Evolutionary conservation across 139 green algal species (phyloP).

Genomic region (Ettlia oleoabundans): DNA sequence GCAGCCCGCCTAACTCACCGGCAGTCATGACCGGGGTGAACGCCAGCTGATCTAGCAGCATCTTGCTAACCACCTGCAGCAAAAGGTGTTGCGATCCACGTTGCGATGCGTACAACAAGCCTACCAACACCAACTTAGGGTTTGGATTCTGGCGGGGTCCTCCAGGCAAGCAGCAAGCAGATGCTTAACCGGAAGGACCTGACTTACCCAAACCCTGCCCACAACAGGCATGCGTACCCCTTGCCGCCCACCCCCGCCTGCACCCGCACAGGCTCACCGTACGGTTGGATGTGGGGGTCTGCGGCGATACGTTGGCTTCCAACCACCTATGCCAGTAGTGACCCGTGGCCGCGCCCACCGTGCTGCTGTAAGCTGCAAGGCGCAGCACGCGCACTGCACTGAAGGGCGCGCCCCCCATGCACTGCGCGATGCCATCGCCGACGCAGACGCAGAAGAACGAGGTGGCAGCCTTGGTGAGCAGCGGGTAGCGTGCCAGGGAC

Average conservation of each 20-base stretch:
- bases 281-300: background rate
- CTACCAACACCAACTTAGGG: too few relatives aligned
- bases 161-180: too few relatives aligned
- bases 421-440: conserved; percentile 27
- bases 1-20: background rate
- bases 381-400: background rate
- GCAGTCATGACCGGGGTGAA: conserved; percentile 10
- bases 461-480: conserved; percentile 35
- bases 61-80: too few relatives aligned
- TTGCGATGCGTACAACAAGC: too few relatives aligned
- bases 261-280: too few relatives aligned
- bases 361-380: background rate
- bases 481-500: conserved; percentile 1
- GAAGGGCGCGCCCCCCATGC: conserved; percentile 19
- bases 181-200: too few relatives aligned
- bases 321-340: conserved; percentile 37
- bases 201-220: too few relatives aligned
- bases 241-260: too few relatives aligned
- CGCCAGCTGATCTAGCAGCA: conserved; percentile 22
- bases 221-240: too few relatives aligned
- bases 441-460: conserved; percentile 16
- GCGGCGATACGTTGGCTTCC: background rate
- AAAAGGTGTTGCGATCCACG: too few relatives aligned
- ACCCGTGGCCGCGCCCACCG: background rate
- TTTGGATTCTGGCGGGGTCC: too few relatives aligned